Conservation (phyloP, 805 yeast species). For the Wickerhamiella bombiphila region DNA sequence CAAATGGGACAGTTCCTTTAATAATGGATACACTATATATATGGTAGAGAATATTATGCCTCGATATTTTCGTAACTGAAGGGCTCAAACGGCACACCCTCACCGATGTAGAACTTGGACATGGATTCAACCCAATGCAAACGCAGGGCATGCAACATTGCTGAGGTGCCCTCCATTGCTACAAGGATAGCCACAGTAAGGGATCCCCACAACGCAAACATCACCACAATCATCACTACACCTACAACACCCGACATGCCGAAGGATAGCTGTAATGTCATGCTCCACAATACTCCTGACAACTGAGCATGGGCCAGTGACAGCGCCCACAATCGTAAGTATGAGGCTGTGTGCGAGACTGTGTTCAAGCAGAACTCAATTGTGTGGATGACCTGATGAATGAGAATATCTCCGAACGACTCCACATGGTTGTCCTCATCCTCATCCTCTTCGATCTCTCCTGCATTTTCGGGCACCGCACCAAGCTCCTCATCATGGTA, state of each 20-base stretch:
- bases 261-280: conserved; percentile 81
- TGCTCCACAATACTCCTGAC: conserved; percentile 87
- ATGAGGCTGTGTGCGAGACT: conserved; percentile 97
- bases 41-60: too few relatives aligned
- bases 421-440: conserved; percentile 44
- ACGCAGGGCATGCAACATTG: conserved; percentile 97
- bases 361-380: conserved; percentile 94
- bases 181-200: conserved; percentile 85
- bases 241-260: conserved; percentile 50
- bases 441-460: conserved; percentile 24
- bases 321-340: conserved; percentile 90
- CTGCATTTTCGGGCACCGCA: conserved; percentile 2
- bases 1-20: too few relatives aligned
- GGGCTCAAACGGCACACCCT: conserved; percentile 84
- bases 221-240: conserved; percentile 54
- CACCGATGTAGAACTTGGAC: conserved; percentile 97
- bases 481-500: conserved; percentile 23
- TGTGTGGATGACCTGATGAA: conserved; percentile 94
- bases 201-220: conserved; percentile 91
- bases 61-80: conserved; percentile 38
- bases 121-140: conserved; percentile 98
- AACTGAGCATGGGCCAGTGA: conserved; percentile 95
- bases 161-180: conserved; percentile 97
- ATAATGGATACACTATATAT: too few relatives aligned
- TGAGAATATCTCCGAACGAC: conserved; percentile 84